Base-by-base conservation (phyloP, 805 yeast species). In the Phaffomyces thermotolerans region DNA sequence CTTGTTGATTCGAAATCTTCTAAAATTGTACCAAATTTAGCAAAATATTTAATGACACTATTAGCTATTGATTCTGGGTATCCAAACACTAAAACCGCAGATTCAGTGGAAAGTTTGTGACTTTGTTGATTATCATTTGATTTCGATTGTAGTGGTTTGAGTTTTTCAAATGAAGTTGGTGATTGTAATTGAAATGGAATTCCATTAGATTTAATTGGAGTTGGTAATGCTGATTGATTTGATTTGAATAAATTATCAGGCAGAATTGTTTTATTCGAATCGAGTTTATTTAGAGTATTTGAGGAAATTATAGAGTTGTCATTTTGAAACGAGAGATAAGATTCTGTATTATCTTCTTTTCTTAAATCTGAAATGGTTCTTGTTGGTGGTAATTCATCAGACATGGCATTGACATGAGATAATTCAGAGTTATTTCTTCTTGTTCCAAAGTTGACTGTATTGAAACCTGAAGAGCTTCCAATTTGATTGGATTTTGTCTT, bases 21-120 rank as follows among this genome's bases (percentile, higher is more conserved):
- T 44, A 87, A 60, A 34, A 91, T 79, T 24, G 70, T 72, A 18
- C 98, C 98, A 62, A 82, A 87, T 53, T 82, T 83, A 22, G 79
- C 71, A 56, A 89, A 91, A 60, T 79, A 85, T 41, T 76, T 75
- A 33, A 91, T 71, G 2, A 91, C 76, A 31, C 72, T 72, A 29
- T 72, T 73, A 8, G 95, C 78, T 50, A 81, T 71, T 2, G 78
- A 71, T 55, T 89, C 95, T 1, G 95, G 88, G 60, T 87, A 91
- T 1, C 98, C 98, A 64, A 84, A 88, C 3, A 91, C 87, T 25
- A 90, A 65, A 1, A 91, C 84, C 0, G 95, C 84, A 39, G 78
- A 71, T 43, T 79, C 88, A 39, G 39, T 36, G 44, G 44, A 29
- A 8, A 35, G 37, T 30, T 42, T 50, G 13, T 34, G 38, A 4